phyloP scores from a whole-genome alignment of 208 protist species.

The Crithidia thermophila region DNA sequence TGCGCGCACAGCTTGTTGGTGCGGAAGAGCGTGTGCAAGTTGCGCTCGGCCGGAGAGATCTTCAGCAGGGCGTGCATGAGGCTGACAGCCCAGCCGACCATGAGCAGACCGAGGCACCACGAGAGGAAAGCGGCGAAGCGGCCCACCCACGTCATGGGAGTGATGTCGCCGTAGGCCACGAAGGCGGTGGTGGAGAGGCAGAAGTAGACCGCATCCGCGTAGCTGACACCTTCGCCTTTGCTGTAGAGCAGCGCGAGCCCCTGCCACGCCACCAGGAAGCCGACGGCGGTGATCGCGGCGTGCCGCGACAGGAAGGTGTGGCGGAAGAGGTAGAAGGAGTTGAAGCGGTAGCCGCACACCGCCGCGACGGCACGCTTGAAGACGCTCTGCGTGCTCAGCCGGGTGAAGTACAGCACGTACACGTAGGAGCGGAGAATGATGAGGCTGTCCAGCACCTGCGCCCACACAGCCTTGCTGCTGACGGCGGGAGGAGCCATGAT shows the following conservation, averaged over 20 bases:
- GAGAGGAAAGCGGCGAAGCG: constrained; percentile 52
- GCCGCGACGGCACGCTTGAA: constrained; percentile 56
- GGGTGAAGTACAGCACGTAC: constrained; percentile 52
- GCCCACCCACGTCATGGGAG: constrained; percentile 45
- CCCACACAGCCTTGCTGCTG: constrained; percentile 20
- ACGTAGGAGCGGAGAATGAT: constrained; percentile 73
- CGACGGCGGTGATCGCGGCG: constrained; percentile 22
- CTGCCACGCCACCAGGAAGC: constrained; percentile 37
- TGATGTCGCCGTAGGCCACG: constrained; percentile 59
- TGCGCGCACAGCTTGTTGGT: constrained; percentile 59
- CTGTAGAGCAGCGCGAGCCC: constrained; percentile 49
- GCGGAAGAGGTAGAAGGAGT: constrained; percentile 43
- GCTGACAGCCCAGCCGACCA: constrained; percentile 54
- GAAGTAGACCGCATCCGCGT: constrained; percentile 60
- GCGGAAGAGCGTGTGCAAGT: constrained; percentile 65
- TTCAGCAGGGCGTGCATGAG: constrained; percentile 42
- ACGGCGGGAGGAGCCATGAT: constrained; percentile 63
- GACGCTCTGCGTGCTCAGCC: constrained; percentile 34
- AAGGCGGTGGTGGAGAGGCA: constrained; percentile 53
- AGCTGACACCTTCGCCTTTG: constrained; percentile 46
- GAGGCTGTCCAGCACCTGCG: constrained; percentile 52
- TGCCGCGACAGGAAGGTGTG: constrained; percentile 35
- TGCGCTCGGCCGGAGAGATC: constrained; percentile 49
- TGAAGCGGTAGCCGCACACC: constrained; percentile 50
- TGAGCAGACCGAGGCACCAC: constrained; percentile 46